Conservation (phyloP, 139 green algal species). For the Chlamydomonas urium region DNA sequence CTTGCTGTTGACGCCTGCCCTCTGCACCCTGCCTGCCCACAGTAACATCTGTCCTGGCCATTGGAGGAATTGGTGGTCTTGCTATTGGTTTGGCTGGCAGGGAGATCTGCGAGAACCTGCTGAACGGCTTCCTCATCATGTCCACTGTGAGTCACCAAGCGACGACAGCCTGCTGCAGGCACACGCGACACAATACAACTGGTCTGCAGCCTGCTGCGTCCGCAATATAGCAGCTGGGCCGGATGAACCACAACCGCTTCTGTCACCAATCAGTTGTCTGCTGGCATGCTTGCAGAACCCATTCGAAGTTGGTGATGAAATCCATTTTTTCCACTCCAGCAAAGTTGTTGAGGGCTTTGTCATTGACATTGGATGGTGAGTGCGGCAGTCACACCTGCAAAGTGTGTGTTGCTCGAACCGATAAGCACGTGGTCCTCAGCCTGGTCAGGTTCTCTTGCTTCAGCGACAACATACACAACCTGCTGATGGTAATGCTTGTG, state of each 20-base stretch:
- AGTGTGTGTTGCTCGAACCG: no score
- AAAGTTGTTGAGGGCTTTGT: constrained; percentile 83
- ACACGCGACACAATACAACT: no score
- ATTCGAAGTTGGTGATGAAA: constrained; percentile 61
- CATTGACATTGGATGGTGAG: constrained; percentile 85
- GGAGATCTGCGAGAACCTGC: constrained; percentile 91
- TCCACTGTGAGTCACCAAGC: constrained; percentile 38
- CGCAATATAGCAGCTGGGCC: no score
- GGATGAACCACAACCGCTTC: no score
- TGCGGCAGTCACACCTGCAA: no score
- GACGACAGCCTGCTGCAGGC: not conserved
- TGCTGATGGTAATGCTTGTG: no score
- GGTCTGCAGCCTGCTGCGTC: no score
- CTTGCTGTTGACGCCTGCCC: not conserved
- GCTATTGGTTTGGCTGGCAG: constrained; percentile 85
- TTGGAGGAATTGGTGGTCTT: constrained; percentile 90
- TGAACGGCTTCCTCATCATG: constrained; percentile 91
- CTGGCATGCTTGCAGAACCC: constrained; percentile 24
- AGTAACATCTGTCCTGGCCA: constrained; percentile 75
- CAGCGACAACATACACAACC: no score
- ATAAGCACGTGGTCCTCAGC: no score
- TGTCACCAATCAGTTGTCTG: not conserved
- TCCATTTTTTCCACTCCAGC: constrained; percentile 64
- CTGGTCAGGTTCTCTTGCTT: no score
- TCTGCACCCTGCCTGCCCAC: constrained; percentile 1